Conservation (phyloP, 2,329 filamentous ascomycete species). For the Nakataea oryzae region DNA sequence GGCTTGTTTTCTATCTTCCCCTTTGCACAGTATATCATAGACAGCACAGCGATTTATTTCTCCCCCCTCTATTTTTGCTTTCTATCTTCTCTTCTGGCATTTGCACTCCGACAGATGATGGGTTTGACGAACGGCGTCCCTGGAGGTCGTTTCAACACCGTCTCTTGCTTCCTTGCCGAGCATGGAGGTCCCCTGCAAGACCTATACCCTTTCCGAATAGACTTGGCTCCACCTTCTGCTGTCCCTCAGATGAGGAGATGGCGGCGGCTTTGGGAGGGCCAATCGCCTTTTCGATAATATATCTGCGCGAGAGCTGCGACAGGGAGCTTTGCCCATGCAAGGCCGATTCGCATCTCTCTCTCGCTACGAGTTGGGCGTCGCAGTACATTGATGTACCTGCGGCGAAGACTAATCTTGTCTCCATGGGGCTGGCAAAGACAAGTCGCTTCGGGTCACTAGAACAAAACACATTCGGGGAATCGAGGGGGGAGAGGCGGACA, state of each 20-base stretch:
- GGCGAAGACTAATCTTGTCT: background rate
- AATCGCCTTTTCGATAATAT: background rate
- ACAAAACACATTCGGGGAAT: background rate
- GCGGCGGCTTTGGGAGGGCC: background rate
- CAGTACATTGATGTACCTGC: background rate
- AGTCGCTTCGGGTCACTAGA: background rate
- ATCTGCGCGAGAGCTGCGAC: background rate
- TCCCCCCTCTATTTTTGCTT: background rate
- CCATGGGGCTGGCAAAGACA: background rate
- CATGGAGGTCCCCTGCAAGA: background rate
- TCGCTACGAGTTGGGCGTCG: no score
- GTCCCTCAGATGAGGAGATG: background rate
- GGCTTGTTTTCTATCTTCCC: background rate
- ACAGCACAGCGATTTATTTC: slow-evolving; percentile 1
- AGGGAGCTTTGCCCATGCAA: background rate
- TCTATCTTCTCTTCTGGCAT: background rate
- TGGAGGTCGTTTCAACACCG: background rate
- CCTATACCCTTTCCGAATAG: background rate
- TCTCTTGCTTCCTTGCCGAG: background rate
- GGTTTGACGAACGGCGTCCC: background rate
- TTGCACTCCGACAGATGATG: background rate
- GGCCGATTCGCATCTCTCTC: background rate
- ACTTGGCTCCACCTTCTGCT: background rate
- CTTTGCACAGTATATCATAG: background rate
- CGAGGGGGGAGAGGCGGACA: background rate